Percentiles rank a stretch among this genome's conserved stretches.
phyloP scores from a whole-genome alignment of 1,139 yeast species.

The Geotrichum reessii region DNA sequence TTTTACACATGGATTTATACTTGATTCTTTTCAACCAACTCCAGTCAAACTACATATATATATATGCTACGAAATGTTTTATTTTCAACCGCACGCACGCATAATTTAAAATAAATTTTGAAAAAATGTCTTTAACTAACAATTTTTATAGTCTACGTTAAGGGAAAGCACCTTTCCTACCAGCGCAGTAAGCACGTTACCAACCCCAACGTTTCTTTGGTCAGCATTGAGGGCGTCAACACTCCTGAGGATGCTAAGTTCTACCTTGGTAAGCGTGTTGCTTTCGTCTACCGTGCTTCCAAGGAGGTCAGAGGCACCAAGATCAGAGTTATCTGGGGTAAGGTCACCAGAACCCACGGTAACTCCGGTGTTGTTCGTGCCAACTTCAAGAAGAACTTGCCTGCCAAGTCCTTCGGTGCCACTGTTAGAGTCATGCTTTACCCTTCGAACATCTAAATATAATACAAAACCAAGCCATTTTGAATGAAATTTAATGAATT shows the following conservation, averaged over 20 bases:
- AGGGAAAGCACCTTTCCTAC: constrained; percentile 99
- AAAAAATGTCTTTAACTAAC: neutral
- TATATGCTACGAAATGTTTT: neutral
- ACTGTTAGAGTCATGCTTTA: constrained; percentile 99
- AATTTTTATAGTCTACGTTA: constrained; percentile 77
- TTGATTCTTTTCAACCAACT: neutral
- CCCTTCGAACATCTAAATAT: constrained; percentile 95
- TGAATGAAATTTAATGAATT: neutral
- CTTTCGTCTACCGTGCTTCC: constrained; percentile 98
- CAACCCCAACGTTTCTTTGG: constrained; percentile 96
- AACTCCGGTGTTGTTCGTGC: constrained; percentile 98
- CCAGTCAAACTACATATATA: too few relatives aligned
- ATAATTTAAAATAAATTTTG: neutral
- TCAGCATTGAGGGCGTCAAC: constrained; percentile 94
- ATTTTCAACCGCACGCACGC: neutral
- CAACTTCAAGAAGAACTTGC: constrained; percentile 97
- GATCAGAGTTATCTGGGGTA: constrained; percentile 99
- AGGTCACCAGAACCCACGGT: constrained; percentile 94
- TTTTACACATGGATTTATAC: neutral
- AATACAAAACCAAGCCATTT: neutral
- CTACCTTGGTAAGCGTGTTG: constrained; percentile 99
- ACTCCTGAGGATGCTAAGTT: constrained; percentile 92
- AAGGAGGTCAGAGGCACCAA: constrained; percentile 98
- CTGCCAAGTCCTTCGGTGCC: constrained; percentile 99
- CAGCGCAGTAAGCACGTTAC: constrained; percentile 98